Conservation (phyloP, 2,329 filamentous ascomycete genomes). For the Cladosporium phlei region DNA sequence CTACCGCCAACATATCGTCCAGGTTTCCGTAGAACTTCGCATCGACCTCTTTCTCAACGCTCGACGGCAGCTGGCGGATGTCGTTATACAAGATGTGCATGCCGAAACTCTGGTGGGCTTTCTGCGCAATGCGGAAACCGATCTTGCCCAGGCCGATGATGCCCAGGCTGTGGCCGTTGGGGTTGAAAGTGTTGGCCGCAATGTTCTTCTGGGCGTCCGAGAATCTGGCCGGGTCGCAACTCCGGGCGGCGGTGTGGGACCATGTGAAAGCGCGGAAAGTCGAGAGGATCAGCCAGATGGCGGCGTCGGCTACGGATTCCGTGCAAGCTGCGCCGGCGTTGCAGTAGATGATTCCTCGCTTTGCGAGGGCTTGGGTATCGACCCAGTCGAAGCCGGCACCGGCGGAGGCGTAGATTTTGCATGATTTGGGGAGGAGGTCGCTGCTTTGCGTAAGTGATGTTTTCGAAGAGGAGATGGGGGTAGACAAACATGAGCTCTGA, state of each 20-base stretch:
- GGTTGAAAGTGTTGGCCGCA: constrained; percentile 47
- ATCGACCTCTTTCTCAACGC: constrained; percentile 45
- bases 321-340: constrained; percentile 66
- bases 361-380: constrained; percentile 56
- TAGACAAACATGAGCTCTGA: constrained; percentile 47
- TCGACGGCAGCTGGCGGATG: constrained; percentile 45
- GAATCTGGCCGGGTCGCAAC: constrained; percentile 45
- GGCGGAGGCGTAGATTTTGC: constrained; percentile 55
- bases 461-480: background rate
- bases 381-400: constrained; percentile 63
- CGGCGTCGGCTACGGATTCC: constrained; percentile 68
- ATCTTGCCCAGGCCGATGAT: constrained; percentile 64
- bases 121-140: constrained; percentile 49
- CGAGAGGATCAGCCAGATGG: constrained; percentile 63
- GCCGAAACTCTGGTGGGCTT: constrained; percentile 55
- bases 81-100: constrained; percentile 66
- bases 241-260: constrained; percentile 55
- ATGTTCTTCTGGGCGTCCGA: constrained; percentile 52
- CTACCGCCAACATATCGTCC: constrained; percentile 46
- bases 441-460: background rate
- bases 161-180: constrained; percentile 50
- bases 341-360: constrained; percentile 65
- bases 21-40: constrained; percentile 52
- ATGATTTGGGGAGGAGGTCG: constrained; percentile 46
- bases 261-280: constrained; percentile 65